These are phyloP conservation scores for Coemansia sp. DNA, from an alignment of 192 early-diverging fungal species.

Conservation along the genomic window DNA sequence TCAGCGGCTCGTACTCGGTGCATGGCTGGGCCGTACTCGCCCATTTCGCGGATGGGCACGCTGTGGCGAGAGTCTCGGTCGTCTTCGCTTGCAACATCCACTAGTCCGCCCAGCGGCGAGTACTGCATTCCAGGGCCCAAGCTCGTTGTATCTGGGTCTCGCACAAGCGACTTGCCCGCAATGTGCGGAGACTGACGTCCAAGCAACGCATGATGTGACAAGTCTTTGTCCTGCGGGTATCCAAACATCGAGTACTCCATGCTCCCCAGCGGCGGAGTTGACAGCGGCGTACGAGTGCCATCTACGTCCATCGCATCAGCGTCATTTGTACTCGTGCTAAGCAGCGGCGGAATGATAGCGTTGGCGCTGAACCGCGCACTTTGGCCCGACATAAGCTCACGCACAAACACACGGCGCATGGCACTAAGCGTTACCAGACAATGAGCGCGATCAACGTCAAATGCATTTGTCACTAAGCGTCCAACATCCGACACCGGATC, in stretches of 20 bases:
- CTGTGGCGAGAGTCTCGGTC: conserved; percentile 63
- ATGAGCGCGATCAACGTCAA: conserved; percentile 63
- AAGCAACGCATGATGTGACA: not conserved
- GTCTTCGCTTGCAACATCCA: conserved; percentile 50
- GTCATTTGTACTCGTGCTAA: not conserved
- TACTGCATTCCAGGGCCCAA: conserved; percentile 30
- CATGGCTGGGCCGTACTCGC: conserved; percentile 64
- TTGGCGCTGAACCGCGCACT: conserved; percentile 42
- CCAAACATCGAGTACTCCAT: conserved; percentile 52
- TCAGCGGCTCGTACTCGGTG: conserved; percentile 54
- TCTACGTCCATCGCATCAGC: conserved; percentile 20
- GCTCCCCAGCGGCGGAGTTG: conserved; percentile 38
- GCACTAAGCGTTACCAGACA: conserved; percentile 57
- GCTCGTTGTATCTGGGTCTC: not conserved
- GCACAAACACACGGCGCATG: conserved; percentile 58
- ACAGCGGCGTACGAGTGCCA: conserved; percentile 4
- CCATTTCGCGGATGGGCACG: conserved; percentile 71
- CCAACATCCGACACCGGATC: conserved; percentile 42
- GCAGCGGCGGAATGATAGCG: conserved; percentile 33
- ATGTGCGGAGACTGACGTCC: conserved; percentile 1
- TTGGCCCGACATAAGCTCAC: conserved; percentile 49
- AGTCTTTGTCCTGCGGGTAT: not conserved
- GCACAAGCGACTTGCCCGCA: not conserved
- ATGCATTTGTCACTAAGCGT: conserved; percentile 57
- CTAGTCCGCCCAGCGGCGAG: conserved; percentile 38